Evolutionary conservation across 495 filamentous ascomycete genomes (phyloP), one percentile per base, ranked within the genome.

Genomic region (Xylaria longipes): DNA sequence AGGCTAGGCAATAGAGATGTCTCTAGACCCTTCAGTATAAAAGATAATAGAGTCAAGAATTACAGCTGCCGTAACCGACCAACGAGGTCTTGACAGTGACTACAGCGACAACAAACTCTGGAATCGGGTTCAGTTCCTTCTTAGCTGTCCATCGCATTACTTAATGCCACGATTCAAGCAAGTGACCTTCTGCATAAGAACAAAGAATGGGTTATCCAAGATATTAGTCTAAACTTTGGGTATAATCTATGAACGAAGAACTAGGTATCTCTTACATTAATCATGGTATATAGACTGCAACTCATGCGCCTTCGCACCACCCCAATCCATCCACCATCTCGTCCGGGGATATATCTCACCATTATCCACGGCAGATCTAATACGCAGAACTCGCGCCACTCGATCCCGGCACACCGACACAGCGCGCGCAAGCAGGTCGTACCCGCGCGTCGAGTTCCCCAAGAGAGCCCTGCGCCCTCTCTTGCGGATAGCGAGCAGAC

Each of bases 291-390:
- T 37, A 27, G 65, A 54, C 31, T 72, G 43, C 43, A 72, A 68
- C 64, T 72, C 70, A 46, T 72, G 70, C 9, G 41, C 54, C 56
- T 68, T 72, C 7, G 70, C 68, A 63, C 58, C 60, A 20, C 57
- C 45, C 68, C 68, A 63, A 50, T 52, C 58, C 33, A 29, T 11
- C 68, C 58, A 63, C 56, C 57, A 62, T 6, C 20, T 62, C 43
- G 15, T 57, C 56, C 27, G 1, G 6, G 52, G 52, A 45, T 46
- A 22, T 11, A 33, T 48, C 25, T 3, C 33, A 27, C 14, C 17
- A 20, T 43, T 6, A n/a, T n/a, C 29, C 22, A 0, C 41, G 3
- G 20, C 5, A 50, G 43, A 33, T 14, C 63, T 25, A 31, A 6
- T 22, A 29, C n/a, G 35, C 12, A 41, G 22, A 7, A 7, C 20